Conservation (phyloP, 805 yeast species). For the Starmerella asiatica region DNA sequence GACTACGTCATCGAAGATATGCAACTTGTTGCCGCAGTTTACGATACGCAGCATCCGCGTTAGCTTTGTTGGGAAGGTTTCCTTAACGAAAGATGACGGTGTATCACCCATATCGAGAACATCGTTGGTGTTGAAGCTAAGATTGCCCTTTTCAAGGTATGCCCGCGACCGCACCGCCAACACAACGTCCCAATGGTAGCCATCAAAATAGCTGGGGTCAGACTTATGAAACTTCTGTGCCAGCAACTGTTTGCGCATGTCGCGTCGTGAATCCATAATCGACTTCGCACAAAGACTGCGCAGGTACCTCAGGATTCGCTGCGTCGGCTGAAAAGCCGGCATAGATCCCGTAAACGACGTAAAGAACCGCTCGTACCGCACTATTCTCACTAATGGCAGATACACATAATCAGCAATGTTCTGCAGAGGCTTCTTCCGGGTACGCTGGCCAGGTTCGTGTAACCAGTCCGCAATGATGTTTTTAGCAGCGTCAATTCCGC, state of each 20-base stretch:
- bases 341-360: slow-evolving; percentile 3
- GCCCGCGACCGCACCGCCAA: slow-evolving; percentile 11
- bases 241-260: slow-evolving; percentile 2
- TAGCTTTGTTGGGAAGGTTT: slow-evolving; percentile 1
- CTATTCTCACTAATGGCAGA: slow-evolving; percentile 9
- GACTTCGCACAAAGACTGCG: background rate
- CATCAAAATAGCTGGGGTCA: background rate
- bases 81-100: slow-evolving; percentile 16
- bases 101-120: slow-evolving; percentile 8
- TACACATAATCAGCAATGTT: slow-evolving; percentile 5
- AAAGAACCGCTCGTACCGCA: slow-evolving; percentile 13
- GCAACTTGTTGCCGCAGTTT: slow-evolving; percentile 4
- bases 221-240: slow-evolving; percentile 5
- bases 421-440: background rate
- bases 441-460: background rate
- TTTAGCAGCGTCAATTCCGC: background rate
- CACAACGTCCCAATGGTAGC: slow-evolving; percentile 17
- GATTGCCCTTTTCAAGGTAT: slow-evolving; percentile 14
- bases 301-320: background rate
- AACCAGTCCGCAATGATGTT: slow-evolving; percentile 4
- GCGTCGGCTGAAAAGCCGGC: slow-evolving; percentile 1
- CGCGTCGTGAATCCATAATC: slow-evolving; percentile 1
- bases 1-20: slow-evolving; percentile 13
- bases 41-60: slow-evolving; percentile 10
- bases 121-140: slow-evolving; percentile 12